Conservation (phyloP, 2,329 filamentous ascomycete species). For the Nemania abortiva region DNA sequence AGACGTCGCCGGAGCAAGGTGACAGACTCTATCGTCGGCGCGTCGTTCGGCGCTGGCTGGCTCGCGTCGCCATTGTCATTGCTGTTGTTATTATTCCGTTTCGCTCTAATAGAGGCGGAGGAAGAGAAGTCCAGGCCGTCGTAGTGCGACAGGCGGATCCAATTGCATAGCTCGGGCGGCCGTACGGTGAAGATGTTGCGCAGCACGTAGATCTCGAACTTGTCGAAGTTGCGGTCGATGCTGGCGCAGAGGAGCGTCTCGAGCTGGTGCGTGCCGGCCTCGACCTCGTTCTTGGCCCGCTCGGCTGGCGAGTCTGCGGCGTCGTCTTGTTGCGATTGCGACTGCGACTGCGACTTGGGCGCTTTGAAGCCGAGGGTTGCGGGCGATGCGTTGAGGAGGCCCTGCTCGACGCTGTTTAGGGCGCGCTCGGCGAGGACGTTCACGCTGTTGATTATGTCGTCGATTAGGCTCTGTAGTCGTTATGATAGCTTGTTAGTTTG, state of each 20-base stretch:
- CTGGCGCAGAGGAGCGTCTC: conserved; percentile 84
- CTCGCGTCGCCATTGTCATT: neutral
- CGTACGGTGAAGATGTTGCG: conserved; percentile 81
- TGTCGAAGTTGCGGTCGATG: conserved; percentile 87
- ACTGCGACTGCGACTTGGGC: conserved; percentile 36
- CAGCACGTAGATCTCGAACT: conserved; percentile 90
- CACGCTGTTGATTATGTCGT: conserved; percentile 97
- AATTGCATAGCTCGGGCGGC: conserved; percentile 75
- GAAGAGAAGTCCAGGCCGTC: conserved; percentile 69
- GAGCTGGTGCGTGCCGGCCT: conserved; percentile 86
- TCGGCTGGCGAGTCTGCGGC: conserved; percentile 57
- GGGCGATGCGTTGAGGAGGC: conserved; percentile 79
- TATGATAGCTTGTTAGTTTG: conserved; percentile 13
- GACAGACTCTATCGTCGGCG: conserved; percentile 75
- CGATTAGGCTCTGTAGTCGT: conserved; percentile 79
- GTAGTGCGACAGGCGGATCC: conserved; percentile 88
- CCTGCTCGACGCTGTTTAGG: conserved; percentile 86
- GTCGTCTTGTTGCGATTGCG: conserved; percentile 54
- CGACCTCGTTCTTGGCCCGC: conserved; percentile 75
- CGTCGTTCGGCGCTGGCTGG: neutral
- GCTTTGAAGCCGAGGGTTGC: conserved; percentile 82
- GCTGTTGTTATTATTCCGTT: neutral
- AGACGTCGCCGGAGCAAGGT: conserved; percentile 79
- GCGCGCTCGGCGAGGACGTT: conserved; percentile 94
- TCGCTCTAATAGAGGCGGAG: neutral